Base-by-base conservation (phyloP, 2,329 filamentous ascomycete genomes). In the Orbilia blumenaviensis region DNA sequence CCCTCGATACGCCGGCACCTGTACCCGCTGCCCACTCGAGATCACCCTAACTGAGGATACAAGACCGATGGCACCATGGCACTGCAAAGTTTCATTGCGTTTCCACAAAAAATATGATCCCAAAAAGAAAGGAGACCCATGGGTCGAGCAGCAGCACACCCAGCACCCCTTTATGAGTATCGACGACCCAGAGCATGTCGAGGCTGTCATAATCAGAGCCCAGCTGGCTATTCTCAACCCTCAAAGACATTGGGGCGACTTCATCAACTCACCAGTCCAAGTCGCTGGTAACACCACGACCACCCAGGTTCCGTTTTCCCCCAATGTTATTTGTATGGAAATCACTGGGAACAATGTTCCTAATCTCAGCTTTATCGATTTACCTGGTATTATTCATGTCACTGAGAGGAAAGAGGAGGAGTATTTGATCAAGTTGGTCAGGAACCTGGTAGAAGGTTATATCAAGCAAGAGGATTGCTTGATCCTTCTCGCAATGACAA, bases 261-360 rank as follows among this genome's bases (percentile, higher is more conserved):
- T 76, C 62, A 69, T 71, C 12, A 61, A 60, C 18, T 64, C 60
- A n/a, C 52, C 52, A 5, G 38, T 66, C 18, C 38, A 66, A 23
- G 34, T 50, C 10, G 38, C 48, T 7, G 60, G 58, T 23, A 56
- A 38, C 25, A 66, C 32, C 42, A 34, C 56, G 25, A 66, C 66
- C 1, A 71, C 78, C 18, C 79, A 80, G 29, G 79, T 80, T 2
- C 79, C 79, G 23, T 80, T 80, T 56, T 79, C 78, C 10, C 79
- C 79, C 14, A 80, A 80, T 48, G 79, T 80, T 7, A 79, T 80
- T 36, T 80, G 79, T 38, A 79, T 80, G 78, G 79, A 80, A 62
- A 80, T 80, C 25, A 79, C 78, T 2, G 79, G 78, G 3, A 74
- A 75, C 14, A 77, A 78, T 32, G 67, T 80, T 32, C 79, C 79